Evolutionary conservation across 1,139 yeast genomes (phyloP).

Genomic region (Suhomyces chickasaworum): DNA sequence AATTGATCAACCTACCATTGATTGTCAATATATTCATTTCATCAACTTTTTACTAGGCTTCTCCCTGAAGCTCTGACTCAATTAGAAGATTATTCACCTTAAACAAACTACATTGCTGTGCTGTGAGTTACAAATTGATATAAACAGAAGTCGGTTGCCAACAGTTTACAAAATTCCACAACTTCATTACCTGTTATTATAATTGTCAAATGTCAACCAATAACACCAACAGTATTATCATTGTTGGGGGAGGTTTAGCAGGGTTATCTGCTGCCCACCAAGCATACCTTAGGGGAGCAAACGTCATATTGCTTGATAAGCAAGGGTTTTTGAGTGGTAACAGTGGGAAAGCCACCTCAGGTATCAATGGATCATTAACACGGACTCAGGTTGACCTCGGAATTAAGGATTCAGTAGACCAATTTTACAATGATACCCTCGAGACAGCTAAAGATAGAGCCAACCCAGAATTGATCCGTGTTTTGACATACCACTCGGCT

Average conservation of each 20-base stretch:
- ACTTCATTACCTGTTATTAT: not conserved
- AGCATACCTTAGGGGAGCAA: slow-evolving; percentile 56
- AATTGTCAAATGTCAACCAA: slow-evolving; percentile 17
- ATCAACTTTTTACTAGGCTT: not conserved
- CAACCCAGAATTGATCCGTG: slow-evolving; percentile 52
- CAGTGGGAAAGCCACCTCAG: slow-evolving; percentile 79
- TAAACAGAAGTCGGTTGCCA: not conserved
- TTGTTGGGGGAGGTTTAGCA: slow-evolving; percentile 82
- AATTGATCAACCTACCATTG: not conserved
- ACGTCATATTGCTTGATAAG: slow-evolving; percentile 63
- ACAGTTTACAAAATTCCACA: not conserved
- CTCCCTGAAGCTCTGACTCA: not conserved
- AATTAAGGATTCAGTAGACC: slow-evolving; percentile 57
- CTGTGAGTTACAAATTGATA: not conserved
- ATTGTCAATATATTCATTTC: not conserved
- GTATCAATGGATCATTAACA: slow-evolving; percentile 77
- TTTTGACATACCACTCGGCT: slow-evolving; percentile 54
- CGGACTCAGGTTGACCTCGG: slow-evolving; percentile 54
- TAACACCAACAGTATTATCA: slow-evolving; percentile 50
- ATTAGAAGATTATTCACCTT: not conserved
- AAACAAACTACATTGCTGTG: not conserved
- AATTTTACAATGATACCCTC: slow-evolving; percentile 66
- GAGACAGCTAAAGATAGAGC: slow-evolving; percentile 67
- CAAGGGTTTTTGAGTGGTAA: slow-evolving; percentile 72
- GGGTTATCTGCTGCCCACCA: slow-evolving; percentile 79